Evolutionary conservation across 1,284 basidiomycete genomes (phyloP).

Genomic region (Ceratobasidium sp.): DNA sequence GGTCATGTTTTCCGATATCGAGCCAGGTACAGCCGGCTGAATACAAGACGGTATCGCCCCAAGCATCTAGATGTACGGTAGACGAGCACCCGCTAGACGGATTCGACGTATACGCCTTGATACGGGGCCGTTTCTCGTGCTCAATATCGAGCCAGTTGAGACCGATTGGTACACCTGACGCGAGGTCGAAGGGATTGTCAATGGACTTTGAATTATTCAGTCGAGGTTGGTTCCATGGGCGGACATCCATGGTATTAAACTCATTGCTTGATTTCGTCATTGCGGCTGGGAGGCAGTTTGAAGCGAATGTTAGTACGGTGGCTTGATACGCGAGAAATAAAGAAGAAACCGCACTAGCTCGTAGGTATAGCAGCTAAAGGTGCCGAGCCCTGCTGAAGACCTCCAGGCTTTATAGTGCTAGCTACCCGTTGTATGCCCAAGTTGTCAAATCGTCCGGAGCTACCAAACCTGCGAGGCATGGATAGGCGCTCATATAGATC

Average conservation of each 20-base stretch:
- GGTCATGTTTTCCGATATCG: neutral
- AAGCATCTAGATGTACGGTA: conserved; percentile 39
- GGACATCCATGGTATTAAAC: conserved; percentile 44
- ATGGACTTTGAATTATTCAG: conserved; percentile 13
- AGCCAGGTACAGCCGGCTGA: conserved; percentile 40
- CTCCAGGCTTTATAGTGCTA: neutral
- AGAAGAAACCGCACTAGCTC: too few species aligned
- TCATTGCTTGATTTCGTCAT: neutral
- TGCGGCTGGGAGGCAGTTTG: neutral
- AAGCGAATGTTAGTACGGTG: neutral
- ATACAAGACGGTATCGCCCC: conserved; percentile 39
- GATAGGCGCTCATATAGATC: neutral
- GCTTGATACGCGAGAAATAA: too few species aligned
- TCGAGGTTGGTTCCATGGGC: conserved; percentile 32
- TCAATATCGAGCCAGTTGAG: conserved; percentile 40
- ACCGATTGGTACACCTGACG: conserved; percentile 14
- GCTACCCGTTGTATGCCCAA: neutral
- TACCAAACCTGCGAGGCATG: neutral
- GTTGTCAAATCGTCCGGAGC: neutral
- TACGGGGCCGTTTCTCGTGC: conserved; percentile 9
- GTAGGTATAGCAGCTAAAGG: neutral
- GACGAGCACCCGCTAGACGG: neutral
- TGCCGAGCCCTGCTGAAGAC: neutral
- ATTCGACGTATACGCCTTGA: conserved; percentile 14
- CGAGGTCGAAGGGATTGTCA: neutral